Base-by-base conservation (phyloP, 305 asterid genomes). In the Fraxinus xanthoxyloides region DNA sequence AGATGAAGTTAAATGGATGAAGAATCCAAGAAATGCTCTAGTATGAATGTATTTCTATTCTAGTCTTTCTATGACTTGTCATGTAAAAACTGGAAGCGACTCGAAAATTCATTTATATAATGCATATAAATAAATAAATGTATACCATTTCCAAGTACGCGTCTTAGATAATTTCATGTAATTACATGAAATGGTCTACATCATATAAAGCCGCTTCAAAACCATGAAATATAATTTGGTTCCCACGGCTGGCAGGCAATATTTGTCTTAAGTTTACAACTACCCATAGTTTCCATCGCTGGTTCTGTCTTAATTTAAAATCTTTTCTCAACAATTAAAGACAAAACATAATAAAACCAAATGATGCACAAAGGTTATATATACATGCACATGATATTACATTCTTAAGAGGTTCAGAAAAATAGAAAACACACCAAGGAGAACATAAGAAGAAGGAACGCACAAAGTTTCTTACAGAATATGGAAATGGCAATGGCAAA, bases 271-370 rank as follows among this genome's bases (percentile, higher is more conserved):
- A 51, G 3, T 19, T 69, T 43, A 30, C 34, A 78, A 61, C 67
- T 56, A 72, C 2, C 43, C 86, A 69, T 91, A 65, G 92, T 63
- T 83, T 69, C 36, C 80, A 87, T 87, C 93, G 87, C 81, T 88
- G n/a, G 28, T 82, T 54, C 43, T 80, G 90, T 85, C 86, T 32
- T 78, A 19, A 19, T 36, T 75, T 78, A 76, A 3, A 40, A 46
- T 75, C 78, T 77, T 38, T 82, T 56, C 78, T 78, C 82, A 56
- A 79, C 85, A 87, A 51, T 81, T 73, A 82, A 75, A 84, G 84
- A 86, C 90, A 82, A 46, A 82, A 84, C 83, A 61, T 56, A 87
- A 77, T 85, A 81, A 80, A 15, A 23, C 88, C 87, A 82, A 84
- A 85, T 76, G 77, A 56, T 23, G 34, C 40, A 83, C 67, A 26